These are phyloP conservation scores for Skeletonema potamos DNA, from an alignment of 108 stramenopile genomes.

Conservation along the genomic window DNA sequence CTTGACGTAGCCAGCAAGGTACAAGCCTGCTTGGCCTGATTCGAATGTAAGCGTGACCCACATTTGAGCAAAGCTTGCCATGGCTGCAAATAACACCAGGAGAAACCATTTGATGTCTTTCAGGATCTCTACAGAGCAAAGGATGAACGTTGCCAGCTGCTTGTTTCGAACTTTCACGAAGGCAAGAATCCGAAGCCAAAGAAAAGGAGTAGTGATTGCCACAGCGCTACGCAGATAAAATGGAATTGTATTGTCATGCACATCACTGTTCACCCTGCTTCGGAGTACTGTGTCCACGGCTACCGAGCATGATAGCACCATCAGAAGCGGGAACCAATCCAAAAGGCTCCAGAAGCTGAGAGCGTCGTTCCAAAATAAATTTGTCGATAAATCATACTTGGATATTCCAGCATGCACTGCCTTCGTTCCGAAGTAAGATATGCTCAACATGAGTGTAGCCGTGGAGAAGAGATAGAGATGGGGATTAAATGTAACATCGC, in stretches of 20 bases:
- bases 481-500: not conserved
- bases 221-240: constrained; percentile 36
- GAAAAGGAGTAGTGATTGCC: constrained; percentile 57
- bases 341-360: constrained; percentile 65
- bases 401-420: not conserved
- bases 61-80: constrained; percentile 52
- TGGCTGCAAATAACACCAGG: constrained; percentile 53
- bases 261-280: constrained; percentile 17
- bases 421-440: constrained; percentile 12
- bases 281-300: constrained; percentile 33
- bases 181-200: constrained; percentile 56
- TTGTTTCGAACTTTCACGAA: constrained; percentile 62
- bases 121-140: constrained; percentile 54
- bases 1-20: not conserved
- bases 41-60: not conserved
- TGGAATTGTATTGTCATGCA: constrained; percentile 22
- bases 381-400: constrained; percentile 6
- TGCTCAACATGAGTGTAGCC: constrained; percentile 5
- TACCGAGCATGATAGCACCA: constrained; percentile 45
- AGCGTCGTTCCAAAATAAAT: constrained; percentile 29
- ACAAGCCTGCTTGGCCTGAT: not conserved
- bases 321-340: constrained; percentile 45
- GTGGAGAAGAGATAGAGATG: constrained; percentile 6
- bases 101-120: constrained; percentile 67
- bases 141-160: constrained; percentile 62